A percentile compares a stretch with the other conserved stretches of the same genome.
Evolutionary conservation across 2,329 filamentous ascomycete genomes (phyloP).

Genomic region (Fusarium multiceps): DNA sequence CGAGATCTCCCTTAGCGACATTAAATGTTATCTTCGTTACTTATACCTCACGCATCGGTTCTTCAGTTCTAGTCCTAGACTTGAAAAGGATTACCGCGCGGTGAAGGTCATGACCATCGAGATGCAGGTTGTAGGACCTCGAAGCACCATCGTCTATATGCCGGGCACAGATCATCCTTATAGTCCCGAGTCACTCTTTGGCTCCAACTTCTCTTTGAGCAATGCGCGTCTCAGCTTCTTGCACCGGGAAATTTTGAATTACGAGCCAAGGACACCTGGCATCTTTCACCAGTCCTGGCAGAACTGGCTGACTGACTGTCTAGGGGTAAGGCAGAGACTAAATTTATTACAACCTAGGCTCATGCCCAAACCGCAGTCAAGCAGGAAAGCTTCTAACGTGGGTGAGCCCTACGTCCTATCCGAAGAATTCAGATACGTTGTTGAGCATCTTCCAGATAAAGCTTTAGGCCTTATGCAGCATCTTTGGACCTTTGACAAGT

Average conservation of each 20-base stretch:
- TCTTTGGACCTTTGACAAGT: conserved; percentile 19
- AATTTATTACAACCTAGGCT: conserved; percentile 4
- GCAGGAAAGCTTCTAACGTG: neutral
- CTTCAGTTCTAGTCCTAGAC: no score
- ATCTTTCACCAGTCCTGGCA: conserved; percentile 10
- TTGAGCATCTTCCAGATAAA: conserved; percentile 9
- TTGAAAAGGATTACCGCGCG: neutral
- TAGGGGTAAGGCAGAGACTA: conserved; percentile 9
- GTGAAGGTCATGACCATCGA: neutral
- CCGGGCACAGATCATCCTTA: conserved; percentile 11
- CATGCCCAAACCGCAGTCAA: neutral
- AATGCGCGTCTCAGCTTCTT: conserved; percentile 2
- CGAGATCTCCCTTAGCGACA: neutral
- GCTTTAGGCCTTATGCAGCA: conserved; percentile 23
- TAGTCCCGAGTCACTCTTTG: conserved; percentile 13
- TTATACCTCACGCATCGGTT: conserved; percentile 8
- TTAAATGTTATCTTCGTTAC: neutral
- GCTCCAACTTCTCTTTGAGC: neutral
- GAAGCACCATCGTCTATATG: conserved; percentile 1
- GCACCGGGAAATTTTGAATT: neutral
- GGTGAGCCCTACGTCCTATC: neutral
- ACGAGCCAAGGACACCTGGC: neutral
- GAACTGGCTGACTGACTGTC: conserved; percentile 16
- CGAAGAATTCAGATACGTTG: conserved; percentile 2
- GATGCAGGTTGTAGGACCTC: rapidly evolving